Conservation (phyloP, 306 rosid genomes). For the Vigna trinervia region DNA sequence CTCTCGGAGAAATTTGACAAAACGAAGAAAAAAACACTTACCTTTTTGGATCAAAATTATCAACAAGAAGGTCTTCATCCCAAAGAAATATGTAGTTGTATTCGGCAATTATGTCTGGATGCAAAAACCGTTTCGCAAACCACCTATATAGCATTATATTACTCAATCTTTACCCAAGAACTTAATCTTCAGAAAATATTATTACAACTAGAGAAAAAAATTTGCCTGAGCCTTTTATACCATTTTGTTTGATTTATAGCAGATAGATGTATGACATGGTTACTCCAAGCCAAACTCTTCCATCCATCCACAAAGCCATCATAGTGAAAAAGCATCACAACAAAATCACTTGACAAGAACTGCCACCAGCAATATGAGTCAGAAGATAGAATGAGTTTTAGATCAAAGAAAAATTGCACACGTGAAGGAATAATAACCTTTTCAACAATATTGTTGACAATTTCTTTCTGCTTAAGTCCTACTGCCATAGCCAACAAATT, state of each 20-base stretch:
- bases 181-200: slow-evolving; percentile 11
- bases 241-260: slow-evolving; percentile 67
- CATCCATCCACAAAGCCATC: slow-evolving; percentile 61
- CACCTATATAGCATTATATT: slow-evolving; percentile 62
- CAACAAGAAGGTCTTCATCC: slow-evolving; percentile 97
- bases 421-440: slow-evolving; percentile 62
- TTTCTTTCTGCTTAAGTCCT: slow-evolving; percentile 80
- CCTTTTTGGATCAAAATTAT: slow-evolving; percentile 77
- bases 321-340: slow-evolving; percentile 66
- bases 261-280: slow-evolving; percentile 57
- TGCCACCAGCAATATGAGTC: slow-evolving; percentile 39
- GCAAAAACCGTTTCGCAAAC: slow-evolving; percentile 95
- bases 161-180: slow-evolving; percentile 12
- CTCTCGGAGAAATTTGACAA: slow-evolving; percentile 1
- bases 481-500: slow-evolving; percentile 86
- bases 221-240: slow-evolving; percentile 42
- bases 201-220: slow-evolving; percentile 17
- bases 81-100: slow-evolving; percentile 88
- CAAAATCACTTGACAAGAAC: slow-evolving; percentile 57
- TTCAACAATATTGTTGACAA: slow-evolving; percentile 70
- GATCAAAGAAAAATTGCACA: slow-evolving; percentile 23
- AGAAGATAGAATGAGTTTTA: slow-evolving; percentile 27
- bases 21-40: slow-evolving; percentile 32
- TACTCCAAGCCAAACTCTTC: slow-evolving; percentile 59
- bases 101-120: slow-evolving; percentile 87